Evolutionary conservation across 2,329 filamentous ascomycete genomes (phyloP), one percentile per base, ranked within the genome.

Genomic region (Didymella pinodella): DNA sequence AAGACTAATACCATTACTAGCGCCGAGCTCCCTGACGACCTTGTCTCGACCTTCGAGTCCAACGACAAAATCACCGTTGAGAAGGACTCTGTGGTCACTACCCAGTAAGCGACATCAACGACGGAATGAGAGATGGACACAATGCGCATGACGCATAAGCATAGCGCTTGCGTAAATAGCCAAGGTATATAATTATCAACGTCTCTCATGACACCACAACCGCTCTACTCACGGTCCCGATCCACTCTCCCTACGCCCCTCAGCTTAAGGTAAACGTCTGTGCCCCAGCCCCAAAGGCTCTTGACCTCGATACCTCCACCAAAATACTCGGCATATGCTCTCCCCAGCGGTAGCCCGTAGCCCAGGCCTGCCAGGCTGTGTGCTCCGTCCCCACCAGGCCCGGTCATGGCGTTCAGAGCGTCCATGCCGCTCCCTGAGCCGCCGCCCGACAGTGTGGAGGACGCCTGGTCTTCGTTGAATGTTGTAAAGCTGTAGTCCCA

Each of bases 401-500:
- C 85, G 1, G 90, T 89, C 48, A 97, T 89, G 4, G 89, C 88
- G 69, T 89, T 90, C 62, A 97, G 79, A 0, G 90, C 91, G 70
- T 91, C 88, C 72, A 87, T 83, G 22, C 71, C 73, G 31, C 64
- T 71, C 12, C 62, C 60, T 2, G 68, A 68, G 28, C 63, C 57
- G 11, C 79, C 77, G 34, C 79, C 75, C 12, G 80, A 77, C 71
- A 67, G 82, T 73, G 65, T 85, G 78, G 53, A 66, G 7, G 77
- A 75, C 11, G 80, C 80, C 61, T 83, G 77, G 40, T 89, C 84
- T 22, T 92, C 91, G 56, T 87, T 89, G 77, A 98, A 98, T 0
- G 95, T 99, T 20, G 94, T 97, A 76, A 97, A 99, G 63, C 91
- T 95, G 76, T 98, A 99, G 7, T 93, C 93, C 93, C 95, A 99